Base-by-base conservation (phyloP, 169 alveolate species). In the Ichthyophthirius multifiliis region DNA sequence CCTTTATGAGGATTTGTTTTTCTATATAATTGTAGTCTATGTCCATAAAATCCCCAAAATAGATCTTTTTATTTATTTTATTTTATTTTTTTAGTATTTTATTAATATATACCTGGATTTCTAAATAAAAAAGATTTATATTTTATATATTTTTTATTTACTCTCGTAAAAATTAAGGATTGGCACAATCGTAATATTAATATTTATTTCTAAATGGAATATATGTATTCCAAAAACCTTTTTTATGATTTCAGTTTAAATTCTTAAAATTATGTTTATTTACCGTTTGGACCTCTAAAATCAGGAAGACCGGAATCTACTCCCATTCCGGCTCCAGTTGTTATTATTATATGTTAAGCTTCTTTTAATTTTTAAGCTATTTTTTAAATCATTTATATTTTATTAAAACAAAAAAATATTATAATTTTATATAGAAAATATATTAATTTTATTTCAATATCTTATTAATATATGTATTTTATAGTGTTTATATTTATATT, bases 301-400 rank as follows among this genome's bases (percentile, higher is more conserved):
- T 90, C 91, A 1, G 95, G 95, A 15, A 88, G 82, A 16, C 93
- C 95, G 15, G 91, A 83, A 64, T 88, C 93, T 4, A 85, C 84
- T 16, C 95, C 89, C 87, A 90, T 87, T 1, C 95, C 95, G n/a
- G 93, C 93, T 1, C 93, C 95, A 23, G 90, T 76, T 34, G 91
- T 87, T 6, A 87, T 76, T 12, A 90, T 47, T 3, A 87, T 5
- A 39, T 20, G 2, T n/a, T 15, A 27, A 18, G 71, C 71, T 34
- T 18, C 31, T 55, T 16, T n/a, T 4, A 55, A 27, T 55, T 27
- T 55, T 23, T 55, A 27, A 3, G 71, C 71, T 10, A 55, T n/a
- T 55, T 27, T 3, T 55, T 55, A 10, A 27, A n/a, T n/a, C n/a
- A n/a, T n/a, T n/a, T n/a, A n/a, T n/a, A n/a, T n/a, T n/a, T n/a